phyloP scores from a whole-genome alignment of 2,329 filamentous ascomycete genomes.

The Coniochaeta pulveracea region DNA sequence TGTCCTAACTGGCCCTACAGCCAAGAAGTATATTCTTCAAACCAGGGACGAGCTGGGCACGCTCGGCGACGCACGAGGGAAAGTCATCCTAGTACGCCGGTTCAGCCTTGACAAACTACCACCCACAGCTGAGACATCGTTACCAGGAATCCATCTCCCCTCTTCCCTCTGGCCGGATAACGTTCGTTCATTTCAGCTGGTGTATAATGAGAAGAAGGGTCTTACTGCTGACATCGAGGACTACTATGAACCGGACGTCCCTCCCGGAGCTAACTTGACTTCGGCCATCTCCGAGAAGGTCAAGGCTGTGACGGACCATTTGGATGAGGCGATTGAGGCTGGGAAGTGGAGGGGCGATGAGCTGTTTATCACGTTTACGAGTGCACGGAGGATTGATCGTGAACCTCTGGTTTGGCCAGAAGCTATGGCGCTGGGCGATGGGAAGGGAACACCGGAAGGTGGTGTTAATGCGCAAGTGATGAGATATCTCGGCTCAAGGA shows the following conservation, averaged over 20 bases:
- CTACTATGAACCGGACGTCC: slow-evolving; percentile 28
- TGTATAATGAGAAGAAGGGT: slow-evolving; percentile 25
- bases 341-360: slow-evolving; percentile 20
- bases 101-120: slow-evolving; percentile 30
- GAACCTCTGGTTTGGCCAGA: slow-evolving; percentile 26
- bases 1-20: slow-evolving; percentile 24
- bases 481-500: slow-evolving; percentile 18
- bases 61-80: slow-evolving; percentile 31
- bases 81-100: slow-evolving; percentile 28
- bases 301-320: slow-evolving; percentile 26
- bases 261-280: slow-evolving; percentile 17
- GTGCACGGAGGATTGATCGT: slow-evolving; percentile 26
- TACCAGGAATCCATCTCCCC: slow-evolving; percentile 35
- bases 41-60: slow-evolving; percentile 36
- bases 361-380: slow-evolving; percentile 36
- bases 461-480: slow-evolving; percentile 33
- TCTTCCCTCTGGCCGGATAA: slow-evolving; percentile 32
- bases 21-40: slow-evolving; percentile 29
- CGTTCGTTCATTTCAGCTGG: slow-evolving; percentile 22
- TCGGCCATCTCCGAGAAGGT: slow-evolving; percentile 31
- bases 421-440: slow-evolving; percentile 33
- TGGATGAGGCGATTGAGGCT: slow-evolving; percentile 24
- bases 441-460: slow-evolving; percentile 21
- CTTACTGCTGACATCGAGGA: slow-evolving; percentile 35
- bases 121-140: slow-evolving; percentile 17